Evolutionary conservation across 2,329 filamentous ascomycete genomes (phyloP), one percentile per base, ranked within the genome.

Genomic region (Phyllosticta citrichinensis): DNA sequence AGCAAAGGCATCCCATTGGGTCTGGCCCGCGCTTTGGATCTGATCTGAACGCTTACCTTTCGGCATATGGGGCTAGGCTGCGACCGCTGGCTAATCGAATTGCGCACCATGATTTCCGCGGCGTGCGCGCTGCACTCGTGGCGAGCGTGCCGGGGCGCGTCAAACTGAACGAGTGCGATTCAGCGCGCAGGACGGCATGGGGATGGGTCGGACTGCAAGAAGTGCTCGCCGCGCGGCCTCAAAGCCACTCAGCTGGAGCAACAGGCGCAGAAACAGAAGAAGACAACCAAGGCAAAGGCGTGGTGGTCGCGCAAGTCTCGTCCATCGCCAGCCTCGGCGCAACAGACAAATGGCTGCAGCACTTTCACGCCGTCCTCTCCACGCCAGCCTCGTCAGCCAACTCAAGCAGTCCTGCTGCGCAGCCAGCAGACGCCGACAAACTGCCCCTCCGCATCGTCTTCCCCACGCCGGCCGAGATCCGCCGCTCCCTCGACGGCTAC

Each of bases 301-400:
- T 24, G n/a, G 8, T 89, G 27, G 81, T 84, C 1, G 72, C 81
- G 3, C 84, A 94, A 73, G 77, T 93, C 51, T 95, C 91, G 0
- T 95, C 90, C 0, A 88, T 96, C 55, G 91, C 91, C 2, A 91
- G 89, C 0, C 77, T 96, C 0, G 89, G 88, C 0, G 76, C 79
- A 25, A 86, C 80, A 9, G 82, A 90, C 57, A 82, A 80, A 58
- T 96, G 91, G 91, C 76, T 96, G 0, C 81, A 81, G 56, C 79
- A 83, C 24, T 86, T 82, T 0, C 75, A 89, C 53, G 64, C 70
- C 58, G 74, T 71, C 52, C 71, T 76, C 56, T 74, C 68, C 63
- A 72, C 17, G 52, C 69, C 67, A 56, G 59, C 24, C 35, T 22
- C 22, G 22, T 22, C 22, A 22, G 22, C 22, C 22, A 22, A 22